Base-by-base conservation (phyloP, 2,329 filamentous ascomycete species). In the Penicillium sumatraense region DNA sequence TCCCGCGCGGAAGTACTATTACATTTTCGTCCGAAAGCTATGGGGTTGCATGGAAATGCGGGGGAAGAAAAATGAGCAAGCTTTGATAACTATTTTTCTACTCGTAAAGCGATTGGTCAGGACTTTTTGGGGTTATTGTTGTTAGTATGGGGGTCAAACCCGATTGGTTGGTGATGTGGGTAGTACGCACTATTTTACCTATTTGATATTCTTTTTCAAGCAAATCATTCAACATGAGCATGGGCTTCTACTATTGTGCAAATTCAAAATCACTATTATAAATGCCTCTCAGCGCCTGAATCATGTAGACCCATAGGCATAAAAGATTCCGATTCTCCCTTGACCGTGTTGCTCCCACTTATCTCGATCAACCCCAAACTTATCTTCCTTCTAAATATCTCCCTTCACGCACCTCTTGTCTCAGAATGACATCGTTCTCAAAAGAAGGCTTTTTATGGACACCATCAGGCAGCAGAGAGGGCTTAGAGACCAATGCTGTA, bases 1-100 rank as follows among this genome's bases (percentile, higher is more conserved):
- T 61, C 18, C 54, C 53, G 0, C 27, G 54, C 8, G 57, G 57
- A 3, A 62, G 59, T 36, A 61, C 58, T 2, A 54, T 61, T 16
- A 53, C 48, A 1, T 61, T 59, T 20, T 61, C 56, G 2, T 44
- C 58, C 5, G 26, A 47, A 7, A 50, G 23, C 20, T 57, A 59
- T 46, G 53, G 48, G 1, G 20, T 61, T 26, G 59, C 56, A 2
- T 55, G 42, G 47, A 61, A 59, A 18, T 61, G 56, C 21, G 51
- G 50, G 11, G 38, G 38, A n/a, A 24, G 38, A 23, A 1, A 10
- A 24, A 23, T 41, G 38, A 42, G 38, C 21, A 42, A 42, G 9
- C 21, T 42, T n/a, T 42, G 38, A 42, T n/a, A n/a, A n/a, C n/a
- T n/a, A n/a, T n/a, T n/a, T n/a, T n/a, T n/a, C n/a, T n/a, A n/a